Conservation (phyloP, 768 basidiomycete genomes). For the Tulasnella sp. region DNA sequence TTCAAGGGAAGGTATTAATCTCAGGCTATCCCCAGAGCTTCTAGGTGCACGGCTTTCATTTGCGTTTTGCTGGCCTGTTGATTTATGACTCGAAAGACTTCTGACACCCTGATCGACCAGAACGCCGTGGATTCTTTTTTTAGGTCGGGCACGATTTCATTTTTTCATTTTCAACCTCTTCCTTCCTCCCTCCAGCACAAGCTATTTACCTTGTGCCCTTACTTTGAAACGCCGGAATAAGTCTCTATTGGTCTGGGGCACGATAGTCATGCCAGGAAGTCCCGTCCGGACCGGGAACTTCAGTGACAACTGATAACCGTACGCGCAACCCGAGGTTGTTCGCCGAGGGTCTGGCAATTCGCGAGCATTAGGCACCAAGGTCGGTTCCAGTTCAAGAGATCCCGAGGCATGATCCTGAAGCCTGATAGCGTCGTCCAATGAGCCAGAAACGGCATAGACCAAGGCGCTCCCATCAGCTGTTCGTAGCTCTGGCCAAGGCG, state of each 20-base stretch:
- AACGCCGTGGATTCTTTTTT: neutral
- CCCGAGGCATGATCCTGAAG: neutral
- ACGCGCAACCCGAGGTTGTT: neutral
- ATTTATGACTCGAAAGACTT: neutral
- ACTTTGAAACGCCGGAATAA: neutral
- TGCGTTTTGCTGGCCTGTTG: neutral
- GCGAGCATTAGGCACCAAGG: neutral
- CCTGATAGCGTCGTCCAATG: neutral
- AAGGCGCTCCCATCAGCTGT: neutral
- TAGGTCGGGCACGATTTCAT: neutral
- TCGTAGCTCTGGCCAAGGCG: neutral
- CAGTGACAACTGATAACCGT: neutral
- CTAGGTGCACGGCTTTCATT: neutral
- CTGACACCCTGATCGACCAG: neutral
- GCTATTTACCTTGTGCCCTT: neutral
- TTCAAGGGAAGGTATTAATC: neutral
- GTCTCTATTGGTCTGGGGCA: neutral
- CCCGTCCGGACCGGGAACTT: neutral
- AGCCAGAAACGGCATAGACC: neutral
- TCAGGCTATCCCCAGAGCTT: neutral
- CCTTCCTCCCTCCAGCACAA: neutral
- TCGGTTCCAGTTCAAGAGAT: neutral
- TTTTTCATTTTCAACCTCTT: neutral
- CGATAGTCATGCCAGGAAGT: neutral
- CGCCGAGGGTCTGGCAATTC: neutral